Evolutionary conservation across 169 alveolate species (phyloP), one percentile per base, ranked within the genome.

Genomic region (Plasmodium coatneyi): DNA sequence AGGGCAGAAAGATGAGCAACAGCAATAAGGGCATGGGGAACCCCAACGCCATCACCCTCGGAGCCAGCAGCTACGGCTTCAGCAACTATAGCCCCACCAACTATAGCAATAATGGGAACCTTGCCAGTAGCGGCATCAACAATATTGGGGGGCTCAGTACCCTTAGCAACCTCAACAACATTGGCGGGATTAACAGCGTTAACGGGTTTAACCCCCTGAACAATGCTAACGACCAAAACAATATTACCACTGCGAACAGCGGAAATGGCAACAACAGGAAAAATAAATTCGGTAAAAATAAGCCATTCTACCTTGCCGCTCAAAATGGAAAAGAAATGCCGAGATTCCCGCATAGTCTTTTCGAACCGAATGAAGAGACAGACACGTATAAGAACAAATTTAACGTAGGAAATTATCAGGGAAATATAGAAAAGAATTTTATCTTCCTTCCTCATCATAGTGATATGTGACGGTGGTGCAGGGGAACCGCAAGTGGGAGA

Each of bases 321-420:
- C 78, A 56, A 86, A 86, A 86, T 74, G 49, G 49, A 76, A 80
- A 74, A 10, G 66, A 76, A 14, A 43, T 86, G 71, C 46, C 70
- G 66, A 60, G 80, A 39, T 60, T 49, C 6, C 30, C 87, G 1
- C 46, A 70, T 34, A 86, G 80, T n/a, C 54, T 76, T 76, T 86
- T 74, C 84, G 93, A 86, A 28, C 80, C 70, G 16, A 86, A 86
- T 30, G 93, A 86, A 54, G 80, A 71, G 46, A 22, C 93, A 86
- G 93, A 86, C 10, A 74, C 39, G 16, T 86, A 54, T 54, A 86
- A 86, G 39, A 86, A 25, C 46, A 86, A 86, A 74, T 76, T 39
- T 86, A 79, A 86, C 46, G 49, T 74, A 28, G 54, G 93, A 52
- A 83, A 83, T 83, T 34, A 39, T 41, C 49, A 83, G 16, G 10